Evolutionary conservation across 2,329 filamentous ascomycete species (phyloP), one percentile per base, ranked within the genome.

Genomic region (Epichloe brachyelytri): DNA sequence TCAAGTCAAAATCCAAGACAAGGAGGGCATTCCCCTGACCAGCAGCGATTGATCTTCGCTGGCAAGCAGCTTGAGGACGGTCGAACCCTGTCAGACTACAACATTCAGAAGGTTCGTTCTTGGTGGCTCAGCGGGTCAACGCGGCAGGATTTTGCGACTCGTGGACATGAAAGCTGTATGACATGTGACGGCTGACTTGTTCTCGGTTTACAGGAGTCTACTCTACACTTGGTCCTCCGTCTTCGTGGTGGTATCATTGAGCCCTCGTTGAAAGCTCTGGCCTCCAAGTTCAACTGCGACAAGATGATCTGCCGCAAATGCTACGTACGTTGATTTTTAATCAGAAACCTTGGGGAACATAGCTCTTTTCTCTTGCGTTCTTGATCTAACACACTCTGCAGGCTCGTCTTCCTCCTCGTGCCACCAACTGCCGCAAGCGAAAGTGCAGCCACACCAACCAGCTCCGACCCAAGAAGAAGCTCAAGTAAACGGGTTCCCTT

Each of bases 271-370:
- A 97, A 97, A 85, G 91, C 88, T 63, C 85, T 97, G 60, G 91
- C 91, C 70, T 90, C 85, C 80, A 96, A 96, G 83, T 97, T 94
- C 84, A 97, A 98, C 86, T 97, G 91, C 86, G 93, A 97, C 64
- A 96, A 96, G 86, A 91, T 91, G 86, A 95, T 97, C 77, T 97
- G 93, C 88, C 91, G 93, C 82, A 97, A 98, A 87, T 98, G 93
- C 86, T 97, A 97, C 77, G 88, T 93, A 84, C 65, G 86, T 19
- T 3, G n/a, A 17, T 30, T 4, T 30, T 4, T 11, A 6, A 6
- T 11, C 11, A 17, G 11, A 38, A 45, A 14, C 12, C 11, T 14
- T 26, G 45, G 17, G 43, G 20, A 34, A 33, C 15, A 38, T 4
- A 43, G 2, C 20, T 14, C n/a, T 11, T 15, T 14, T 17, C 26